Evolutionary conservation across 306 rosid species (phyloP), one percentile per base, ranked within the genome.

Genomic region (Myrica gale): DNA sequence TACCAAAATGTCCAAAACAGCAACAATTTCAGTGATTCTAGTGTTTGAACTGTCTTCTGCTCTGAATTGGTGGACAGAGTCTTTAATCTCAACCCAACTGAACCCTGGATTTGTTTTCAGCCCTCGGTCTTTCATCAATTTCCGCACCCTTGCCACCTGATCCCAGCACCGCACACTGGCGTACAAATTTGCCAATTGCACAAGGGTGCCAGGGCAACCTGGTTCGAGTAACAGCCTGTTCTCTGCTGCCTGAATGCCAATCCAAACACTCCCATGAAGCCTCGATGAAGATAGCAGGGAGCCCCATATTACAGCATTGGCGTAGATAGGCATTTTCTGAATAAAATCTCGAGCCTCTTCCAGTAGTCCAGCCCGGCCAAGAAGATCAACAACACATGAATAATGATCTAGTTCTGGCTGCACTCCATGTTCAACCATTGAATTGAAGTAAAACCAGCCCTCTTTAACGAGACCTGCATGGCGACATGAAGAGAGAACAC

Each of bases 251-350:
- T 80, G 71, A 52, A 93, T 85, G 78, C 93, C 93, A 58, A 91
- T 73, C 92, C 86, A 81, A 47, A 93, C 87, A 45, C 77, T 81
- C 79, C 96, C 88, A 69, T 91, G 90, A 78, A 87, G 84, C 83
- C 91, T 86, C 60, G 93, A 83, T 63, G 97, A 89, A 43, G 92
- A 87, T 16, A 91, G 91, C 56, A 91, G 87, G 1, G 98, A 89
- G 52, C 97, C 98, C 97, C 97, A 93, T 48, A 91, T 81, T 15
- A 91, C 85, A 9, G 98, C 89, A 55, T 90, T 93, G 53, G 98
- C 94, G 75, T 6, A 16, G 61, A 91, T 68, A 69, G 98, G 96
- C 96, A 93, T 90, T 23, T 76, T 82, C 78, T 76, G 47, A 7
- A 91, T 86, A 80, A 93, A 84, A 73, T 86, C 89, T 55, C 32